Conservation (phyloP, 1,284 basidiomycete species). For the Tilletia walkeri region DNA sequence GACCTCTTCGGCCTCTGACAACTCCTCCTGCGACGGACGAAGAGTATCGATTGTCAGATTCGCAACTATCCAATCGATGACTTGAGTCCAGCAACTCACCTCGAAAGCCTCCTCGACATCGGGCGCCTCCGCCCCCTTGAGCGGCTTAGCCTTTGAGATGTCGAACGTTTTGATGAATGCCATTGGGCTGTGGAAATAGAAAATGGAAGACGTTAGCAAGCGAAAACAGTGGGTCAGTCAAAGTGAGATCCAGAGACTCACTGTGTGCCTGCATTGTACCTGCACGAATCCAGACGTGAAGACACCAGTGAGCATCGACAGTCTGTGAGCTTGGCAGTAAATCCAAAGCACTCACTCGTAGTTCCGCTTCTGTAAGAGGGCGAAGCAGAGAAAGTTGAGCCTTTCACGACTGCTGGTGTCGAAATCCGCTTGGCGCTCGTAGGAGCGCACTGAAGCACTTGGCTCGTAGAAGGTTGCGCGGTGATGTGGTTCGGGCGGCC, state of each 20-base stretch:
- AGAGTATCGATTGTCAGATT: not conserved
- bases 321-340: too few species aligned
- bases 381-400: too few species aligned
- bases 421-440: too few species aligned
- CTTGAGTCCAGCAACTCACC: not conserved
- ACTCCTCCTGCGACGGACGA: slow-evolving; percentile 2
- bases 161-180: slow-evolving; percentile 41
- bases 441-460: too few species aligned
- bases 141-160: slow-evolving; percentile 26
- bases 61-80: not conserved
- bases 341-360: too few species aligned
- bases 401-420: too few species aligned
- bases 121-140: slow-evolving; percentile 33
- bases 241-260: slow-evolving; percentile 26
- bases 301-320: too few species aligned
- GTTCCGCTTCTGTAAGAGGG: too few species aligned
- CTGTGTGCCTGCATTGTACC: slow-evolving; percentile 58
- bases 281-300: not conserved
- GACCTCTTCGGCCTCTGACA: slow-evolving; percentile 18
- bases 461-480: too few species aligned
- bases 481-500: too few species aligned
- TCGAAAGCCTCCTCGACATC: slow-evolving; percentile 42
- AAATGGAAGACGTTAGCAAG: not conserved
- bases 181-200: slow-evolving; percentile 29
- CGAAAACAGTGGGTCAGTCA: not conserved